These are phyloP conservation scores for Helicocarpus griseus DNA, from an alignment of 2,329 filamentous ascomycete genomes.

Conservation along the genomic window DNA sequence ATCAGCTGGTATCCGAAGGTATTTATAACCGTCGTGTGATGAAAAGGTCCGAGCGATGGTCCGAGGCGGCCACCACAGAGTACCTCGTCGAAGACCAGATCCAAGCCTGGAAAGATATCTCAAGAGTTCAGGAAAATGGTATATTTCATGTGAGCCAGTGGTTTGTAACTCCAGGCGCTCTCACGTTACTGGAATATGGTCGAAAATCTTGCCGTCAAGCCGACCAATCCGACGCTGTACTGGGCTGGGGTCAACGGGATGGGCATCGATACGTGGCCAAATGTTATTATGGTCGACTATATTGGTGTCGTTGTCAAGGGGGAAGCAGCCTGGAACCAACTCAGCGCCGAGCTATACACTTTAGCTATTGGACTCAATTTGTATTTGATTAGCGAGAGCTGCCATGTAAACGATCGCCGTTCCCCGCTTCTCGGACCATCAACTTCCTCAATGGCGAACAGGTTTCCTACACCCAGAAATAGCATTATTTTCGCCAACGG, in stretches of 20 bases:
- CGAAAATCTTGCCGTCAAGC: slow-evolving; percentile 4
- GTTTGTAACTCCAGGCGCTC: slow-evolving; percentile 7
- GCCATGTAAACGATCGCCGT: neutral
- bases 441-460: neutral
- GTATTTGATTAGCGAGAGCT: neutral
- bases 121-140: neutral
- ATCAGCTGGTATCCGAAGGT: slow-evolving; percentile 23
- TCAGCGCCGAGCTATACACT: neutral
- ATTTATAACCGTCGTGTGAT: slow-evolving; percentile 18
- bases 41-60: slow-evolving; percentile 16
- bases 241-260: slow-evolving; percentile 3
- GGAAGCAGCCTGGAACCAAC: neutral
- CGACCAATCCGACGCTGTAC: slow-evolving; percentile 3
- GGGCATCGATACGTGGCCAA: slow-evolving; percentile 6
- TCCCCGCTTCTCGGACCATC: neutral
- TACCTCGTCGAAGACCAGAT: slow-evolving; percentile 29
- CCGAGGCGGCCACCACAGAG: slow-evolving; percentile 23
- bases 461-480: neutral
- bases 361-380: neutral
- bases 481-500: neutral
- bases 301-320: slow-evolving; percentile 5
- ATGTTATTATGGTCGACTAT: slow-evolving; percentile 10
- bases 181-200: neutral
- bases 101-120: neutral
- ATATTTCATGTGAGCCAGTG: slow-evolving; percentile 9